A percentile compares a stretch with the other conserved stretches of the same genome.
phyloP scores from a whole-genome alignment of 1,284 basidiomycete species.

The Rhizopogon parksii region DNA sequence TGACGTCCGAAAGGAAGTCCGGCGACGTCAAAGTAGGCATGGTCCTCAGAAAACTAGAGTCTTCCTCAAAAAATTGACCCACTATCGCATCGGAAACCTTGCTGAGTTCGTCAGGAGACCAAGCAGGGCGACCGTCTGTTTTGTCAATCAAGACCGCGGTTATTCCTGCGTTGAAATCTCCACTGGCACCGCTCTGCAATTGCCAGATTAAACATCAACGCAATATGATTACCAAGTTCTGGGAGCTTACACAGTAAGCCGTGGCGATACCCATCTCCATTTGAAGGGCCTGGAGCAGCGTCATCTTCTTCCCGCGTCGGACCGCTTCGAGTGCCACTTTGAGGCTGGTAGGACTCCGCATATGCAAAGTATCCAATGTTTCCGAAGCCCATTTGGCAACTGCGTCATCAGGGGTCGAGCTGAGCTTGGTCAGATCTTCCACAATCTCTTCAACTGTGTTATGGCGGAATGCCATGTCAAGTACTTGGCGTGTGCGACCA shows the following conservation, averaged over 20 bases:
- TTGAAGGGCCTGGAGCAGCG: slow-evolving; percentile 62
- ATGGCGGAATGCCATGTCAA: slow-evolving; percentile 76
- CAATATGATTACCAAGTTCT: slow-evolving; percentile 7
- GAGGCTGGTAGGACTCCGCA: slow-evolving; percentile 85
- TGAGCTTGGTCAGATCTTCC: slow-evolving; percentile 44
- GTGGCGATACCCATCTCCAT: slow-evolving; percentile 80
- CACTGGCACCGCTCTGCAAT: slow-evolving; percentile 60
- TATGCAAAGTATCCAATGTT: slow-evolving; percentile 57
- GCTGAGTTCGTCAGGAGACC: slow-evolving; percentile 56
- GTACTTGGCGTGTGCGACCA: slow-evolving; percentile 61
- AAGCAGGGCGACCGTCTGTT: slow-evolving; percentile 46
- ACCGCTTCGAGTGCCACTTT: slow-evolving; percentile 79
- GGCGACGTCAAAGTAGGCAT: slow-evolving; percentile 47
- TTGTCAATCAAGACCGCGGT: slow-evolving; percentile 67
- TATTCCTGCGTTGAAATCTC: slow-evolving; percentile 82
- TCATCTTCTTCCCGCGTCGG: slow-evolving; percentile 57
- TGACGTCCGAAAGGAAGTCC: slow-evolving; percentile 23
- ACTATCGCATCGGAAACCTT: slow-evolving; percentile 55
- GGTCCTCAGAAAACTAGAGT: slow-evolving; percentile 40
- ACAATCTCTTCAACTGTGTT: slow-evolving; percentile 68
- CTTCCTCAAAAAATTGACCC: slow-evolving; percentile 51
- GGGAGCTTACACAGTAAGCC: slow-evolving; percentile 66
- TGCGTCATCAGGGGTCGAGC: slow-evolving; percentile 34
- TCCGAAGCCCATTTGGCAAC: slow-evolving; percentile 69
- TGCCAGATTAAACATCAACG: slow-evolving; percentile 12